Evolutionary conservation across 2,329 filamentous ascomycete species (phyloP), one percentile per base, ranked within the genome.

Genomic region (Fusarium proliferatum): DNA sequence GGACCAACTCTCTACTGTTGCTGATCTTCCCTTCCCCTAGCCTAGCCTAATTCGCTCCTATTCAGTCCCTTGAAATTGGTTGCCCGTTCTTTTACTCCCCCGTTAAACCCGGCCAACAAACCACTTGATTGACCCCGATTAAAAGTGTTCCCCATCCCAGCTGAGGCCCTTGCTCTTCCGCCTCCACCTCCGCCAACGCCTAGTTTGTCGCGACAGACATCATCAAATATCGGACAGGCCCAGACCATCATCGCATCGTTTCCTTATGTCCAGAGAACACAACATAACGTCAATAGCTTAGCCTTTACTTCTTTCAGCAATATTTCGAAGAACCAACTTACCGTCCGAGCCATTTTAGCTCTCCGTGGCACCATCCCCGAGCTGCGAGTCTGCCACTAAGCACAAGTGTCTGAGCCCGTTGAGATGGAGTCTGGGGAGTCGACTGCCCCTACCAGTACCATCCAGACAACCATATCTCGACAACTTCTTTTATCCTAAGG

Each of bases 361-460:
- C 68, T 61, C 67, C 49, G 69, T 77, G 72, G 71, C 73, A 64
- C 66, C 60, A 73, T 72, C 64, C 58, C 63, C 72, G 71, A 76
- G 69, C 69, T 74, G 62, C 61, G 71, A 61, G 68, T 73, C 69
- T 72, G 65, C 64, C 70, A 63, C 72, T 74, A 69, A 63, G 64
- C 76, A 66, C 56, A 63, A 67, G 65, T 69, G 69, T 78, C 69
- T 69, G 67, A 33, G 74, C 75, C 76, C 72, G 79, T 79, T 79
- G 83, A 82, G 81, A 85, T 85, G 83, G 83, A 83, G 81, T 77
- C 79, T 76, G 78, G 77, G 65, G 76, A 79, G 67, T 73, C 72
- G 49, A 65, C 71, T 65, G 59, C 69, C 69, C 43, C 62, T 68
- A 77, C 65, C 61, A 78, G 60, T 61, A 69, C 66, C 66, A 67